Conservation (phyloP, 805 yeast species). For the Metschnikowia similis region DNA sequence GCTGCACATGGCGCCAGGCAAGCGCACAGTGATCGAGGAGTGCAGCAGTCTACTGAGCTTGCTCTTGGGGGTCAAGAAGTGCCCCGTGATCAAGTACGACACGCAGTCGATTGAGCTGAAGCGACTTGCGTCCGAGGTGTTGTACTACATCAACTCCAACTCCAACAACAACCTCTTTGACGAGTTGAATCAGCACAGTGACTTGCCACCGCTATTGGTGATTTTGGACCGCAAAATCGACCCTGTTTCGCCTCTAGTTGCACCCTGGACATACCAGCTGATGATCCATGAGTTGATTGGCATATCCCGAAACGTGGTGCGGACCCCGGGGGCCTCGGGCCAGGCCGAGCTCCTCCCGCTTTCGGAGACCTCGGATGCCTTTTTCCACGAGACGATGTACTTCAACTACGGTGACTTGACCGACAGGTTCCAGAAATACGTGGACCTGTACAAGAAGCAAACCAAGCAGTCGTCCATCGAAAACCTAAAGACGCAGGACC, state of each 20-base stretch:
- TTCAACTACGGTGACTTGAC: conserved; percentile 94
- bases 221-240: conserved; percentile 83
- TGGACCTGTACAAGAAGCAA: conserved; percentile 72
- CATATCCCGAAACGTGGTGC: conserved; percentile 75
- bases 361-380: conserved; percentile 65
- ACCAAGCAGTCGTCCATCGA: conserved; percentile 61
- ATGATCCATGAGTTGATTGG: conserved; percentile 94
- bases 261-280: conserved; percentile 98
- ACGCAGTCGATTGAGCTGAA: conserved; percentile 59
- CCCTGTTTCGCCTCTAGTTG: conserved; percentile 86
- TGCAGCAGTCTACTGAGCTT: conserved; percentile 45
- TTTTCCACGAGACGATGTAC: conserved; percentile 77
- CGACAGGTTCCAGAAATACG: conserved; percentile 79
- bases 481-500: conserved; percentile 58
- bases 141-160: conserved; percentile 52
- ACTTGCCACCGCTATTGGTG: conserved; percentile 68
- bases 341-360: conserved; percentile 30
- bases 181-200: conserved; percentile 49
- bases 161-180: conserved; percentile 62
- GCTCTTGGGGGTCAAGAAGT: conserved; percentile 65
- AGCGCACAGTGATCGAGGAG: conserved; percentile 32
- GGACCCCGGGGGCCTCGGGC: conserved; percentile 50
- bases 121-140: conserved; percentile 64
- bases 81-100: conserved; percentile 79
- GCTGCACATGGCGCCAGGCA: conserved; percentile 26